These are phyloP conservation scores for Picochlorum sp. DNA, from an alignment of 139 green algal genomes.

Conservation along the genomic window DNA sequence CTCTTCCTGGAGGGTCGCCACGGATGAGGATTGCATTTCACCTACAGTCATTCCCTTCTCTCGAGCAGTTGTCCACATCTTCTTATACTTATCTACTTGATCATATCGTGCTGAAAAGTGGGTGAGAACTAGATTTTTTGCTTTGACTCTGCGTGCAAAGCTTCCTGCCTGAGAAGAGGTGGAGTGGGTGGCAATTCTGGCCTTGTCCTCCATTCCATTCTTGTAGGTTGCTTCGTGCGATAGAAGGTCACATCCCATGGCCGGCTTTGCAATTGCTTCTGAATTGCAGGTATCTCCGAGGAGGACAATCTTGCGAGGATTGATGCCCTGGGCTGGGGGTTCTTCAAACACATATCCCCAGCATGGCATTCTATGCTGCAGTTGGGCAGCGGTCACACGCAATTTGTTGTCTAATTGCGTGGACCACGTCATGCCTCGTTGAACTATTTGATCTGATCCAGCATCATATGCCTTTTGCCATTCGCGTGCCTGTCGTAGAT, in stretches of 20 bases:
- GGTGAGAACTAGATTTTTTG: slow-evolving; percentile 75
- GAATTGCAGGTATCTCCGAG: slow-evolving; percentile 87
- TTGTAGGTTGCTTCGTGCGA: slow-evolving; percentile 89
- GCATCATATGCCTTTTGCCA: slow-evolving; percentile 24
- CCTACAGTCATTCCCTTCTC: slow-evolving; percentile 3
- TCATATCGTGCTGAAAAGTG: slow-evolving; percentile 78
- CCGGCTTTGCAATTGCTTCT: slow-evolving; percentile 47
- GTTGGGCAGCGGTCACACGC: slow-evolving; percentile 36
- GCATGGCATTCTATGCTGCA: slow-evolving; percentile 4
- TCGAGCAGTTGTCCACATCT: slow-evolving; percentile 1
- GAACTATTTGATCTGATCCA: slow-evolving; percentile 16
- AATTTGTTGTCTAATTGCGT: slow-evolving; percentile 70
- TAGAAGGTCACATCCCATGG: slow-evolving; percentile 60
- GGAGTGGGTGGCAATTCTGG: slow-evolving; percentile 72
- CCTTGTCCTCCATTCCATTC: slow-evolving; percentile 61
- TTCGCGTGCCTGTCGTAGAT: not conserved
- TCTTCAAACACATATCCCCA: slow-evolving; percentile 15
- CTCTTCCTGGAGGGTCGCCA: not conserved
- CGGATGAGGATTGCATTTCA: not conserved
- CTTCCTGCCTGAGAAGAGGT: slow-evolving; percentile 78
- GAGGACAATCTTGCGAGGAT: slow-evolving; percentile 69
- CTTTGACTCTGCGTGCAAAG: slow-evolving; percentile 68
- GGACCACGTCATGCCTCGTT: slow-evolving; percentile 34
- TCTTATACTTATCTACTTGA: not conserved
- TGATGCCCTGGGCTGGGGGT: slow-evolving; percentile 7